These are phyloP conservation scores for Diplotaxis tenuifolia DNA, from an alignment of 345 rosid genomes.

Conservation along the genomic window DNA sequence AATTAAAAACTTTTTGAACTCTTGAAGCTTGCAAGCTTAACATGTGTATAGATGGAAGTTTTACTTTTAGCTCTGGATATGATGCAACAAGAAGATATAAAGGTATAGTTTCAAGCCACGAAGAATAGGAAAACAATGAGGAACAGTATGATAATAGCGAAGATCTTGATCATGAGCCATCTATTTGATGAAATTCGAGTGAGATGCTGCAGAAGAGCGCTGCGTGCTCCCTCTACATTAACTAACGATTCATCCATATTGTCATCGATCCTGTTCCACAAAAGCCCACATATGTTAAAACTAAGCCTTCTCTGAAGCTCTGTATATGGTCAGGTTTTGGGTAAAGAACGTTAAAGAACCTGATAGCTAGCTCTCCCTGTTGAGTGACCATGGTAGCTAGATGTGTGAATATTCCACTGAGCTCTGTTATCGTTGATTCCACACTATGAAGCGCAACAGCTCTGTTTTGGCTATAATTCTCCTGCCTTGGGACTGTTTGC, in stretches of 20 bases:
- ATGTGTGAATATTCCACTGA: slow-evolving; percentile 86
- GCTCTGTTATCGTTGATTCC: slow-evolving; percentile 91
- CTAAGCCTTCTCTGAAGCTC: neutral
- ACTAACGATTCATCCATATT: slow-evolving; percentile 87
- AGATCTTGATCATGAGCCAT: slow-evolving; percentile 94
- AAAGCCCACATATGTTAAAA: neutral
- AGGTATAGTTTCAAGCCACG: slow-evolving; percentile 9
- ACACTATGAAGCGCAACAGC: slow-evolving; percentile 80
- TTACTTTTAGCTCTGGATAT: neutral
- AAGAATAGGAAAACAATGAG: neutral
- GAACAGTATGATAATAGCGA: slow-evolving; percentile 52
- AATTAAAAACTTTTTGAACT: neutral
- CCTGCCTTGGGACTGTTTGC: slow-evolving; percentile 83
- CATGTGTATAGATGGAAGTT: neutral
- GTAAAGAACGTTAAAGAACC: slow-evolving; percentile 33
- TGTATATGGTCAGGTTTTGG: neutral
- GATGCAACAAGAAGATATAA: neutral
- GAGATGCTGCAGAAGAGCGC: slow-evolving; percentile 69
- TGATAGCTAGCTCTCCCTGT: slow-evolving; percentile 91
- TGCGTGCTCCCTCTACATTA: slow-evolving; percentile 83
- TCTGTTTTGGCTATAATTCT: slow-evolving; percentile 64
- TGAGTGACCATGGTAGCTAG: slow-evolving; percentile 94
- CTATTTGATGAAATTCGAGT: slow-evolving; percentile 82
- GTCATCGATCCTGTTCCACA: slow-evolving; percentile 75
- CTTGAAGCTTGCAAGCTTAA: neutral